Percentiles rank a stretch among this genome's conserved stretches.
phyloP scores from a whole-genome alignment of 345 rosid species.

The Eutrema heterophyllum region DNA sequence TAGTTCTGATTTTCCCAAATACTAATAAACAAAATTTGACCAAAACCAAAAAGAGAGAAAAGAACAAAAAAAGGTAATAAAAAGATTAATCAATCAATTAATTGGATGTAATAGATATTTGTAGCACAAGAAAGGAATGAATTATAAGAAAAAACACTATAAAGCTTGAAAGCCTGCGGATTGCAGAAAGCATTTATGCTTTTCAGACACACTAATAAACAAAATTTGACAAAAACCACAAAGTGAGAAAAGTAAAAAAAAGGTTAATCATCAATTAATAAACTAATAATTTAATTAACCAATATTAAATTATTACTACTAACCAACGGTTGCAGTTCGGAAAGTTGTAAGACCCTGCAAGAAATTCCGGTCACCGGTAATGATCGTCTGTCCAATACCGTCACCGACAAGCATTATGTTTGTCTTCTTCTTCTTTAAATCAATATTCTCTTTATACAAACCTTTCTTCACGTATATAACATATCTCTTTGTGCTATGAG shows the following conservation, averaged over 20 bases:
- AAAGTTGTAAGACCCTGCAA: slow-evolving; percentile 94
- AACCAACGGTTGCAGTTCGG: slow-evolving; percentile 91
- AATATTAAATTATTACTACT: background rate
- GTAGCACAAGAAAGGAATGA: slow-evolving; percentile 10
- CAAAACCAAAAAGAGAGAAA: slow-evolving; percentile 16
- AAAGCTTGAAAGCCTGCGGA: slow-evolving; percentile 16
- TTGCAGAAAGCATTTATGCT: slow-evolving; percentile 30
- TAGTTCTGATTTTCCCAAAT: background rate
- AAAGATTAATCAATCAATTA: slow-evolving; percentile 6
- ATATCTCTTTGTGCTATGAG: slow-evolving; percentile 58
- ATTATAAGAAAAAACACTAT: background rate
- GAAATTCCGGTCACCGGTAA: slow-evolving; percentile 70
- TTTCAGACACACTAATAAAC: slow-evolving; percentile 8
- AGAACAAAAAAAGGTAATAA: slow-evolving; percentile 9
- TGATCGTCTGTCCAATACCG: slow-evolving; percentile 62
- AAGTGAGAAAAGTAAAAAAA: slow-evolving; percentile 11
- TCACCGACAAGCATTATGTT: slow-evolving; percentile 77
- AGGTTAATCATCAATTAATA: slow-evolving; percentile 19
- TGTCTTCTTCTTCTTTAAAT: slow-evolving; percentile 64
- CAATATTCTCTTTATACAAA: slow-evolving; percentile 70
- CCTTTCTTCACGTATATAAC: slow-evolving; percentile 70
- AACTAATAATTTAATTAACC: background rate
- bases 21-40: slow-evolving; percentile 15
- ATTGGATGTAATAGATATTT: background rate
- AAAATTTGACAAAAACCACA: slow-evolving; percentile 17